phyloP scores from a whole-genome alignment of 192 early-diverging fungal species.

The Linnemannia hyalina region DNA sequence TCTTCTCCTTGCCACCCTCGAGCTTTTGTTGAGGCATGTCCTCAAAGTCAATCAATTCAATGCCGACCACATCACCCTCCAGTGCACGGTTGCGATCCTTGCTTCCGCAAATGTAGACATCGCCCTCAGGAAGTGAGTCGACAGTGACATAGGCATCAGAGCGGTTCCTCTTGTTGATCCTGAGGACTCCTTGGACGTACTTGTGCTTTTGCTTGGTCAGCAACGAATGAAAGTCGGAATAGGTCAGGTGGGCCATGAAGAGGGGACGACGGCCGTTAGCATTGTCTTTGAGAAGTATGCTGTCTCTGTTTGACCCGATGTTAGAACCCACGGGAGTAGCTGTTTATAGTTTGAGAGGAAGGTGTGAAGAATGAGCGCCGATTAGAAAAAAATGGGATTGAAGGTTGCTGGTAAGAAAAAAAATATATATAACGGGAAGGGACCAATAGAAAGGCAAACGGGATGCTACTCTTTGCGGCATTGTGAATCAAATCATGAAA shows the following conservation, averaged over 20 bases:
- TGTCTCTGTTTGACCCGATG: slow-evolving; percentile 60
- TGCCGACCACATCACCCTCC: slow-evolving; percentile 86
- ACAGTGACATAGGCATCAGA: slow-evolving; percentile 92
- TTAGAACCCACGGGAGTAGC: slow-evolving; percentile 56
- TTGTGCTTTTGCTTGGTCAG: slow-evolving; percentile 62
- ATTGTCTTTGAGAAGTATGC: slow-evolving; percentile 64
- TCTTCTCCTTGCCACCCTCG: slow-evolving; percentile 72
- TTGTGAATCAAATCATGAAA: not conserved
- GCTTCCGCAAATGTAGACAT: slow-evolving; percentile 84
- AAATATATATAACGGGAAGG: not conserved
- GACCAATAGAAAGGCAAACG: not conserved
- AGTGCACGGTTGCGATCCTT: slow-evolving; percentile 84
- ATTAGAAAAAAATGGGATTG: not conserved
- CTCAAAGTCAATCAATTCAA: slow-evolving; percentile 78
- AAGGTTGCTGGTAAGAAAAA: not conserved
- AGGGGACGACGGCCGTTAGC: slow-evolving; percentile 68
- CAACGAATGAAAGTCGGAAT: slow-evolving; percentile 64
- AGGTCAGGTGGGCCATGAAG: slow-evolving; percentile 71
- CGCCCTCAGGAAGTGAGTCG: slow-evolving; percentile 75
- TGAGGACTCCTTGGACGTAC: slow-evolving; percentile 81
- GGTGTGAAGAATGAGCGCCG: not conserved
- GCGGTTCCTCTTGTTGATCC: slow-evolving; percentile 89
- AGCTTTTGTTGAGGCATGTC: slow-evolving; percentile 74
- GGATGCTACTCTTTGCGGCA: not conserved
- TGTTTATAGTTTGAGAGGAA: slow-evolving; percentile 17